A percentile compares a stretch with the other conserved stretches of the same genome.
These are phyloP conservation scores for Phoenix roebelenii DNA, from an alignment of 176 grass and related monocot genomes.

Conservation along the genomic window DNA sequence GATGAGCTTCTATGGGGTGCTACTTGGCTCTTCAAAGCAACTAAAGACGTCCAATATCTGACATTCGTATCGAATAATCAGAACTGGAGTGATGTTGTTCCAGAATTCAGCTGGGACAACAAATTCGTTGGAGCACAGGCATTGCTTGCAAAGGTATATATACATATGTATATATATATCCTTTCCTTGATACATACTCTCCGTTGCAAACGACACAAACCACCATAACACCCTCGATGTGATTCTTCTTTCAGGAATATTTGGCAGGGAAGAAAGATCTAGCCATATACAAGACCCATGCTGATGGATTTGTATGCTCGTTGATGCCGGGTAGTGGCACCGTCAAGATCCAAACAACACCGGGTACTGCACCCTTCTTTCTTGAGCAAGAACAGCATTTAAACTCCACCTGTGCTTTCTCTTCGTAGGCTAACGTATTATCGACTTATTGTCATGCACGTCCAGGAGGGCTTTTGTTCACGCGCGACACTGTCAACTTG, in stretches of 20 bases:
- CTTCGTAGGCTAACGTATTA: no score
- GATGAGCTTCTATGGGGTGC: conserved; percentile 54
- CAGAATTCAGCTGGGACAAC: conserved; percentile 57
- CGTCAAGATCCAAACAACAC: conserved; percentile 40
- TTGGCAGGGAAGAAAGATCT: conserved; percentile 38
- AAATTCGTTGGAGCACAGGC: conserved; percentile 47
- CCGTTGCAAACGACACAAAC: no score
- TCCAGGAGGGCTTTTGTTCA: conserved; percentile 33
- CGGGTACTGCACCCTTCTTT: conserved; percentile 3
- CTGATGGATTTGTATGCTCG: conserved; percentile 47
- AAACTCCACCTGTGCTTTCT: no score
- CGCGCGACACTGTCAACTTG: conserved; percentile 35
- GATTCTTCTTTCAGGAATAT: conserved; percentile 35
- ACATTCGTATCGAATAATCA: conserved; percentile 35
- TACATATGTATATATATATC: conserved; percentile 2
- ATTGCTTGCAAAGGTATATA: conserved; percentile 34
- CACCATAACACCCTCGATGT: not conserved
- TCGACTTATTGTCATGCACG: no score
- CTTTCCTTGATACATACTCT: no score
- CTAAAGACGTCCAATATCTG: conserved; percentile 32
- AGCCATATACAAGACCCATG: conserved; percentile 31
- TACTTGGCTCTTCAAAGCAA: conserved; percentile 44
- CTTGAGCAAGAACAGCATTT: no score
- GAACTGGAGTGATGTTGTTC: conserved; percentile 16
- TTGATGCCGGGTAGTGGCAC: conserved; percentile 45